Conservation (phyloP, 352 stramenopile genomes). For the Phytophthora constricta region DNA sequence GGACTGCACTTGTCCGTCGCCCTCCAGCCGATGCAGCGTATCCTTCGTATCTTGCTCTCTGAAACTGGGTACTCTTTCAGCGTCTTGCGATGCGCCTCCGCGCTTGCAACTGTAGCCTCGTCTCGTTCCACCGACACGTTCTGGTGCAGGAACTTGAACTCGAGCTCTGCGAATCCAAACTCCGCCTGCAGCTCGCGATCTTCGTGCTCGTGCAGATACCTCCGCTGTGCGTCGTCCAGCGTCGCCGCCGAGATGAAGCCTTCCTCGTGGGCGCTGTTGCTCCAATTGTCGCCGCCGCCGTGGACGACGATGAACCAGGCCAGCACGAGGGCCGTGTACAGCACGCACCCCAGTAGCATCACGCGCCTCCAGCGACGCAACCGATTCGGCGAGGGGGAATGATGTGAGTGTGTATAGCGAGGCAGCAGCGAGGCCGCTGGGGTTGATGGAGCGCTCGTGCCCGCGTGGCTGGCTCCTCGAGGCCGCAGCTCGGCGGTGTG, state of each 20-base stretch:
- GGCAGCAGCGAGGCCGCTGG: constrained; percentile 9
- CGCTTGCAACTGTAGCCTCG: constrained; percentile 16
- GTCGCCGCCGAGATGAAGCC: constrained; percentile 23
- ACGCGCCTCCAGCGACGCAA: constrained; percentile 18
- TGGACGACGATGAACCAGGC: constrained; percentile 17
- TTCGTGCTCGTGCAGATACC: constrained; percentile 29
- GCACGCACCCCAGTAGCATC: constrained; percentile 17
- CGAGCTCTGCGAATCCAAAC: constrained; percentile 31
- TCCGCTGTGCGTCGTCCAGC: constrained; percentile 15
- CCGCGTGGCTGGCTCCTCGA: constrained; percentile 8
- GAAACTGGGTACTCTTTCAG: constrained; percentile 21
- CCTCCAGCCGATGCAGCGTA: constrained; percentile 37
- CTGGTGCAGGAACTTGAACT: constrained; percentile 24
- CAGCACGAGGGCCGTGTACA: constrained; percentile 29
- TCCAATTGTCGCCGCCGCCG: neutral
- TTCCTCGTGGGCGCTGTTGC: neutral
- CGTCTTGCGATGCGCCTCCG: constrained; percentile 25
- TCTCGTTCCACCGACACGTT: constrained; percentile 20
- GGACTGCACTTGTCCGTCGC: constrained; percentile 27
- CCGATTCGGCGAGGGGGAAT: neutral
- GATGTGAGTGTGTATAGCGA: neutral
- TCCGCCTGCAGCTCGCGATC: constrained; percentile 22
- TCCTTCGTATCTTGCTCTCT: constrained; percentile 20
- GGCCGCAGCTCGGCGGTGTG: constrained; percentile 15
- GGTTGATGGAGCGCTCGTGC: neutral